A percentile compares a stretch with the other conserved stretches of the same genome.
These are phyloP conservation scores for Balansia obtecta DNA, from an alignment of 2,329 filamentous ascomycete species.

Conservation along the genomic window DNA sequence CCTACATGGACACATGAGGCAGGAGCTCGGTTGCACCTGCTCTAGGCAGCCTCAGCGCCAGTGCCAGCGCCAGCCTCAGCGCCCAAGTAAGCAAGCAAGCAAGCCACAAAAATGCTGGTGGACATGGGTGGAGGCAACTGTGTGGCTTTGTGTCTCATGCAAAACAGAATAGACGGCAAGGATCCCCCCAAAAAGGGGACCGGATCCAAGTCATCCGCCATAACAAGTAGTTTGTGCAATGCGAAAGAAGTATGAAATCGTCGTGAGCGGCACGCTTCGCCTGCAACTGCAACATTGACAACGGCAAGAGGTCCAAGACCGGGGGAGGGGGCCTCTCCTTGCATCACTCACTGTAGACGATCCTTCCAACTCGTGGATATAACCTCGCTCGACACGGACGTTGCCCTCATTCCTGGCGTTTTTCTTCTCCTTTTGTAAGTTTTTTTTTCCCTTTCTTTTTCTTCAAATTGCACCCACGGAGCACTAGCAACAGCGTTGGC, in stretches of 20 bases:
- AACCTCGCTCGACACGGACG: not conserved
- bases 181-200: not conserved
- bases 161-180: not conserved
- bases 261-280: not conserved
- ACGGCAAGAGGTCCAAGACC: not conserved
- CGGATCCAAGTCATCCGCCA: not conserved
- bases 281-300: not conserved
- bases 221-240: not conserved
- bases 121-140: not conserved
- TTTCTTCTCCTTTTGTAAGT: no score
- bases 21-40: no score
- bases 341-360: not conserved
- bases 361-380: not conserved
- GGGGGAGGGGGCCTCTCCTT: constrained; percentile 1
- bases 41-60: no score
- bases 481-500: no score
- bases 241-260: not conserved
- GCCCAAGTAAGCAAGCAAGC: no score
- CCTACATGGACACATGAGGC: no score
- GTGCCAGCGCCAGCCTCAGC: no score
- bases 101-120: no score
- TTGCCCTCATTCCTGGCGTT: no score
- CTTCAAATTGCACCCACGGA: no score
- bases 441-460: no score
- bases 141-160: not conserved